Percentiles rank a stretch among this genome's conserved stretches.
Evolutionary conservation across 345 rosid species (phyloP).

Genomic region (Dovyalis caffra): DNA sequence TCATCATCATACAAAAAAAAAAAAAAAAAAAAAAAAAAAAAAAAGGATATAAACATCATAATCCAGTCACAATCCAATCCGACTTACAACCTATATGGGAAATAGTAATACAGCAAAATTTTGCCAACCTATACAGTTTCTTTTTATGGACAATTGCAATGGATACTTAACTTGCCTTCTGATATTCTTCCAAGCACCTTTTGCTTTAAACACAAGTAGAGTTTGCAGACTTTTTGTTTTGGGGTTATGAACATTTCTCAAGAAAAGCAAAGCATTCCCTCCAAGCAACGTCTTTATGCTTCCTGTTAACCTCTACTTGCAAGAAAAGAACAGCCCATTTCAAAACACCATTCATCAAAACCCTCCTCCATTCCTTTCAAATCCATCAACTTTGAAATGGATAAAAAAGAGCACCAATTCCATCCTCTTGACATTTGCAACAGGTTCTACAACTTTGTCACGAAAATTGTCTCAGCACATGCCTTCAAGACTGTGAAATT

Average conservation of each 20-base stretch:
- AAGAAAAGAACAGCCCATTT: constrained; percentile 26
- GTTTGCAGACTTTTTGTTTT: not conserved
- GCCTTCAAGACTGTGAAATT: constrained; percentile 36
- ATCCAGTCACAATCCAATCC: not conserved
- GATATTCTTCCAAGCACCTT: not conserved
- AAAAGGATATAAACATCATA: no score
- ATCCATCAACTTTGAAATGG: constrained; percentile 32
- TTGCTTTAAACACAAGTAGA: not conserved
- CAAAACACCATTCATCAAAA: not conserved
- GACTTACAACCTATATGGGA: not conserved
- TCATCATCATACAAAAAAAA: no score
- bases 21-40: no score
- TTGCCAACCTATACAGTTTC: not conserved
- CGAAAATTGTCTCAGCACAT: constrained; percentile 21
- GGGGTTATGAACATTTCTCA: constrained; percentile 1
- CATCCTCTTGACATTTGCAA: constrained; percentile 35
- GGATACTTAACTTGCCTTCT: not conserved
- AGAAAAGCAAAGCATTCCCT: constrained; percentile 34
- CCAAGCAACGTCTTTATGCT: not conserved
- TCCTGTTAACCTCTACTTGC: constrained; percentile 8
- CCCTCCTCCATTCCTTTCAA: not conserved
- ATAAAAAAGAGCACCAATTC: constrained; percentile 17
- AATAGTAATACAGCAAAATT: not conserved
- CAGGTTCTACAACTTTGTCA: constrained; percentile 37
- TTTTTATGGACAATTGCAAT: no score